Evolutionary conservation across 352 stramenopile species (phyloP).

Genomic region (Phytophthora cryptogea): DNA sequence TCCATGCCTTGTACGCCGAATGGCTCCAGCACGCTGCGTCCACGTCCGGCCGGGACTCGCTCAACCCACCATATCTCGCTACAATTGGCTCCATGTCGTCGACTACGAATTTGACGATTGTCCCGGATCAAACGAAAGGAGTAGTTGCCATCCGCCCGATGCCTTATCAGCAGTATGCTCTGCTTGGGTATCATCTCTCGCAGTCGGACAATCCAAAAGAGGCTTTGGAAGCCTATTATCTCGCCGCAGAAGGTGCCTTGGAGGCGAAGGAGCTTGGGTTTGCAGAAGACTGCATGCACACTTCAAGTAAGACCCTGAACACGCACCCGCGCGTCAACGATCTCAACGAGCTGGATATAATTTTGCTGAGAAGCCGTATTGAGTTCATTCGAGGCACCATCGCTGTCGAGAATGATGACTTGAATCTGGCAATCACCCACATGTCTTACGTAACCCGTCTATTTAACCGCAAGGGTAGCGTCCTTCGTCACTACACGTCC

Average conservation of each 20-base stretch:
- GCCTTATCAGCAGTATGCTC: conserved; percentile 59
- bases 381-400: conserved; percentile 78
- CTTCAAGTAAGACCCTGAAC: conserved; percentile 70
- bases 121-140: conserved; percentile 5
- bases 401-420: conserved; percentile 74
- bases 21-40: conserved; percentile 47
- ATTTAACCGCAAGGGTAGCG: conserved; percentile 65
- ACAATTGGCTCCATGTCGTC: conserved; percentile 11
- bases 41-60: conserved; percentile 2
- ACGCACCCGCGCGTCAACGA: conserved; percentile 44
- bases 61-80: conserved; percentile 12
- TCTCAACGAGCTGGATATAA: conserved; percentile 60
- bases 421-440: conserved; percentile 60
- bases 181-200: conserved; percentile 71
- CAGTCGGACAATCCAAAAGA: conserved; percentile 56
- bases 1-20: conserved; percentile 66
- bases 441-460: conserved; percentile 67
- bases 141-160: conserved; percentile 14
- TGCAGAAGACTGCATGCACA: conserved; percentile 75
- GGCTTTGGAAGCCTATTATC: conserved; percentile 64
- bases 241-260: conserved; percentile 60
- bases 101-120: conserved; percentile 2
- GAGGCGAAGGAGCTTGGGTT: conserved; percentile 65
- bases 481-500: conserved; percentile 57
- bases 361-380: conserved; percentile 66